Evolutionary conservation across 2,329 filamentous ascomycete species (phyloP).

Genomic region (Fusarium solani-melongenae): DNA sequence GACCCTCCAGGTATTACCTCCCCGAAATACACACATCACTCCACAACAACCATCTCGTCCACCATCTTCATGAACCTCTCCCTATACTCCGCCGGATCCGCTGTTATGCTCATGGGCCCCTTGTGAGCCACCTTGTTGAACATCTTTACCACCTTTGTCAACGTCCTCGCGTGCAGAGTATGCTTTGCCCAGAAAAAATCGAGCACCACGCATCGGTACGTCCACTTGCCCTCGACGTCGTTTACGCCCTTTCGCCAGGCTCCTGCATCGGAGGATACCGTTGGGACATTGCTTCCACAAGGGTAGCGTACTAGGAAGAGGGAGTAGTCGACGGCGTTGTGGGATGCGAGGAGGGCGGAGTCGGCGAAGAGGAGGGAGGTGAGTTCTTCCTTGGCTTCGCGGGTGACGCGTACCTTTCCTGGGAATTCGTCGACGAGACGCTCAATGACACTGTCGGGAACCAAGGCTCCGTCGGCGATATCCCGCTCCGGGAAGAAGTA

Average conservation of each 20-base stretch:
- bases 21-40: slow-evolving; percentile 19
- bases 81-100: slow-evolving; percentile 74
- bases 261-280: slow-evolving; percentile 32
- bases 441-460: slow-evolving; percentile 72
- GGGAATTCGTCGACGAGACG: slow-evolving; percentile 75
- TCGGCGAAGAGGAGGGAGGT: slow-evolving; percentile 67
- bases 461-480: slow-evolving; percentile 71
- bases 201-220: slow-evolving; percentile 74
- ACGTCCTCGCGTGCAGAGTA: slow-evolving; percentile 71
- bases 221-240: slow-evolving; percentile 72
- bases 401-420: slow-evolving; percentile 70
- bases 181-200: slow-evolving; percentile 87
- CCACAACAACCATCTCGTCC: slow-evolving; percentile 53
- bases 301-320: slow-evolving; percentile 72
- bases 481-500: slow-evolving; percentile 84
- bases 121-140: slow-evolving; percentile 73
- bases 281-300: background rate
- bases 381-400: slow-evolving; percentile 66
- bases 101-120: slow-evolving; percentile 81
- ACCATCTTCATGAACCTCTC: slow-evolving; percentile 63
- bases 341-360: slow-evolving; percentile 69
- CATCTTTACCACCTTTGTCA: slow-evolving; percentile 72
- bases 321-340: slow-evolving; percentile 80
- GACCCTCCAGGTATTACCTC: background rate
- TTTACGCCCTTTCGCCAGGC: slow-evolving; percentile 71